phyloP scores from a whole-genome alignment of 371 early-diverging fungal genomes.

The Entomophthora muscae region DNA sequence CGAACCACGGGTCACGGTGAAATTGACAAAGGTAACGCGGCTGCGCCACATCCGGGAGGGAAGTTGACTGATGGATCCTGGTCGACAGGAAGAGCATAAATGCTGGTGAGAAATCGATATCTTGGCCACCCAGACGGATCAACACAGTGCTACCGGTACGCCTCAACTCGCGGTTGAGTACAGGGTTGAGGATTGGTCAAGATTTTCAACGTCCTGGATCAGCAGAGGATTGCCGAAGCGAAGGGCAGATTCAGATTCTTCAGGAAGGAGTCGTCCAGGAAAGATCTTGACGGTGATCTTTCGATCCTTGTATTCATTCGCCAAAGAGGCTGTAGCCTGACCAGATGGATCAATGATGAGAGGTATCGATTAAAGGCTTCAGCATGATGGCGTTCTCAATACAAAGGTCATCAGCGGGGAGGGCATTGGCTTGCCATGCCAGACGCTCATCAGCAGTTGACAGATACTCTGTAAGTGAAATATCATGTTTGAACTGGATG shows the following conservation, averaged over 20 bases:
- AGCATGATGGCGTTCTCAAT: conserved; percentile 96
- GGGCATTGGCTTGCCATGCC: conserved; percentile 70
- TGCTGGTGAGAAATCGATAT: conserved; percentile 95
- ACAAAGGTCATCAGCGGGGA: conserved; percentile 85
- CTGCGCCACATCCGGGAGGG: conserved; percentile 91
- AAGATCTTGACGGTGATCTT: conserved; percentile 91
- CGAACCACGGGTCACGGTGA: conserved; percentile 89
- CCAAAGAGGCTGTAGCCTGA: conserved; percentile 76
- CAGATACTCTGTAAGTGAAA: conserved; percentile 80
- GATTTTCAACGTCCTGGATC: conserved; percentile 90
- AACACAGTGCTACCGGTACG: conserved; percentile 93
- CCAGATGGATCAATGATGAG: conserved; percentile 95
- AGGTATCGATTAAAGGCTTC: conserved; percentile 80
- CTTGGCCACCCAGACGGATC: conserved; percentile 87
- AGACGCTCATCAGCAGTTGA: conserved; percentile 85
- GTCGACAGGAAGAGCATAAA: conserved; percentile 90
- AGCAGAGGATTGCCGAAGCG: conserved; percentile 96
- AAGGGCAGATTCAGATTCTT: conserved; percentile 90
- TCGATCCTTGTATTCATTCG: conserved; percentile 66
- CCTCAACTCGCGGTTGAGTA: conserved; percentile 89
- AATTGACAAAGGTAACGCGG: conserved; percentile 96
- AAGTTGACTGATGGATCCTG: conserved; percentile 77
- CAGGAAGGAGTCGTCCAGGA: conserved; percentile 89
- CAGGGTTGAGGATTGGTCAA: conserved; percentile 94
- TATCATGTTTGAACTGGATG: conserved; percentile 60